Evolutionary conservation across 1,284 basidiomycete species (phyloP).

Genomic region (Ustilago xerochloae): DNA sequence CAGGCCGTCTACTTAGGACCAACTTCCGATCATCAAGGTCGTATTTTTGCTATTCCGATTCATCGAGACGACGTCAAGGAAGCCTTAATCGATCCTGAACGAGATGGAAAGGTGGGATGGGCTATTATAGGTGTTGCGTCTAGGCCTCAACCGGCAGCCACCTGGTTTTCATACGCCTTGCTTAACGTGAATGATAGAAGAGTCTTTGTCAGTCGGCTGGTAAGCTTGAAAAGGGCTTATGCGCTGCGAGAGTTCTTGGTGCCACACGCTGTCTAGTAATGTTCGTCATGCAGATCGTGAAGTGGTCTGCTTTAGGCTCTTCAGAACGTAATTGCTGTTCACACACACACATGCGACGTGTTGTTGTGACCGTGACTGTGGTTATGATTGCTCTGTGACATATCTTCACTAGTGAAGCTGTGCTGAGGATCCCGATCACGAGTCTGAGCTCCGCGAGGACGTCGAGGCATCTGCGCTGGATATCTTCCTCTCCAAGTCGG

Average conservation of each 20-base stretch:
- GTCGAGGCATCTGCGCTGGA: not conserved
- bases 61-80: not conserved
- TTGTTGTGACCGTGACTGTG: too few species aligned
- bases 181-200: not conserved
- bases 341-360: too few species aligned
- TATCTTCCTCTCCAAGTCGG: not conserved
- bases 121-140: slow-evolving; percentile 2
- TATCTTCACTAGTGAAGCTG: too few species aligned
- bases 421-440: not conserved
- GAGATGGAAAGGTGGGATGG: not conserved
- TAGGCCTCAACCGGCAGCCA: not conserved
- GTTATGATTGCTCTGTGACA: not conserved
- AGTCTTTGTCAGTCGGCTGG: not conserved
- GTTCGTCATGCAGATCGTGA: too few species aligned
- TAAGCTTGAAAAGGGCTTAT: not conserved
- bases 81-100: not conserved
- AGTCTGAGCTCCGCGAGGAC: not conserved
- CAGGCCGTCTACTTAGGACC: not conserved
- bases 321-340: too few species aligned
- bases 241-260: not conserved
- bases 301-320: too few species aligned
- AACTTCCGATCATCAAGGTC: not conserved
- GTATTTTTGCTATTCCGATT: slow-evolving; percentile 15
- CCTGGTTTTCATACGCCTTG: slow-evolving; percentile 11
- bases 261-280: not conserved